A percentile compares a stretch with the other conserved stretches of the same genome.
Conservation (phyloP, 768 basidiomycete species). For the Asterophora parasitica region DNA sequence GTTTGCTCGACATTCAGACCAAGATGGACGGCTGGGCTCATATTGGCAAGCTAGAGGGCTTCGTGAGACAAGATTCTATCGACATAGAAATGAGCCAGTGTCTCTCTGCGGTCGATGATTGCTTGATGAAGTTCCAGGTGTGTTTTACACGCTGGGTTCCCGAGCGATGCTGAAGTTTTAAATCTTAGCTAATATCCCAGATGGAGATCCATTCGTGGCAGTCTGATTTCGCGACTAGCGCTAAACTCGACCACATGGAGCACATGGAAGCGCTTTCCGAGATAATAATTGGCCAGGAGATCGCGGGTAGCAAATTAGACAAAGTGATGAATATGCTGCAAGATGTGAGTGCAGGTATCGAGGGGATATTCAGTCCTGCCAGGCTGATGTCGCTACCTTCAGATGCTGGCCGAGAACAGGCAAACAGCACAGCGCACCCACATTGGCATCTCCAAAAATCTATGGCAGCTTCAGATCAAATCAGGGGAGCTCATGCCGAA, state of each 20-base stretch:
- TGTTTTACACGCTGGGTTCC: neutral
- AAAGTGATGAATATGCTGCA: slow-evolving; percentile 35
- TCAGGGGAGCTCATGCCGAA: slow-evolving; percentile 45
- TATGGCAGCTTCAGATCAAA: slow-evolving; percentile 46
- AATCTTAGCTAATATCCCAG: slow-evolving; percentile 38
- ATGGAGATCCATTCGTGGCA: slow-evolving; percentile 48
- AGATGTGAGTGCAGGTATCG: slow-evolving; percentile 25
- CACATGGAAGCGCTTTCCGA: slow-evolving; percentile 39
- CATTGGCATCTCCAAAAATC: slow-evolving; percentile 40
- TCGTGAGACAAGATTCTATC: slow-evolving; percentile 30
- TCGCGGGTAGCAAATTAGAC: slow-evolving; percentile 28
- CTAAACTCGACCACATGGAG: slow-evolving; percentile 38
- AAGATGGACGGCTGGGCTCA: slow-evolving; percentile 43
- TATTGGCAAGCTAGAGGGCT: slow-evolving; percentile 34
- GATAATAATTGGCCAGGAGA: slow-evolving; percentile 35
- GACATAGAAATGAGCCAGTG: slow-evolving; percentile 37
- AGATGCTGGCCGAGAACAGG: slow-evolving; percentile 32
- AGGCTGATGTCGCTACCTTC: neutral
- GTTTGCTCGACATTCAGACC: slow-evolving; percentile 29
- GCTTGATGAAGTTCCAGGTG: slow-evolving; percentile 45
- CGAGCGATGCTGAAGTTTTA: neutral
- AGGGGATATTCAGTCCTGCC: neutral
- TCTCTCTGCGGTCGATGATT: slow-evolving; percentile 40
- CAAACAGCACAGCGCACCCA: slow-evolving; percentile 30
- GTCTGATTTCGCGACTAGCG: slow-evolving; percentile 32